phyloP scores from a whole-genome alignment of 2,329 filamentous ascomycete genomes.

The Aspergillus glaucus region DNA sequence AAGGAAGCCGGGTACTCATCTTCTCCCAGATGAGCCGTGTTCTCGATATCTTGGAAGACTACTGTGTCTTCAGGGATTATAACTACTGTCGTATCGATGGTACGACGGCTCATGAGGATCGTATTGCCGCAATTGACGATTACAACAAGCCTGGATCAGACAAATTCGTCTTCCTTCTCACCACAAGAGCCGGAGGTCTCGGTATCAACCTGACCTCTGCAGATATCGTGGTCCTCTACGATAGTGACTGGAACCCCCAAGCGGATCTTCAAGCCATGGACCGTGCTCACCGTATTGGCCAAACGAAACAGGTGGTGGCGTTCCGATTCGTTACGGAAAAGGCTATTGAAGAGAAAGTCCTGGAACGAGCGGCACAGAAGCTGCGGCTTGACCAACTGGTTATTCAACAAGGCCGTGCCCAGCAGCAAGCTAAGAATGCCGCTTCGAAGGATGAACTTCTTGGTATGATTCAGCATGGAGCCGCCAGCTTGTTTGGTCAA shows the following conservation, averaged over 20 bases:
- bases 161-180: conserved; percentile 93
- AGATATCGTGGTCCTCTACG: conserved; percentile 92
- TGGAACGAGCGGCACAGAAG: conserved; percentile 95
- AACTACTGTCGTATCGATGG: conserved; percentile 98
- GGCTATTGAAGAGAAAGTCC: conserved; percentile 95
- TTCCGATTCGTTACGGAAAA: conserved; percentile 97
- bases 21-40: conserved; percentile 99
- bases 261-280: conserved; percentile 99
- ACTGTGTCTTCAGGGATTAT: conserved; percentile 91
- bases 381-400: conserved; percentile 92
- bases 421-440: conserved; percentile 81
- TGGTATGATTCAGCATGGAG: conserved; percentile 97
- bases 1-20: conserved; percentile 93
- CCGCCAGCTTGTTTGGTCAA: conserved; percentile 82
- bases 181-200: conserved; percentile 88
- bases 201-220: conserved; percentile 95
- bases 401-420: conserved; percentile 93
- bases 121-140: conserved; percentile 94
- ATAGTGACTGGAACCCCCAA: conserved; percentile 98
- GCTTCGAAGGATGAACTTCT: conserved; percentile 94
- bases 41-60: conserved; percentile 94
- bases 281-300: conserved; percentile 93
- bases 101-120: conserved; percentile 92
- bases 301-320: conserved; percentile 95
- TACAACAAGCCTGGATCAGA: conserved; percentile 96